A percentile compares a stretch with the other conserved stretches of the same genome.
phyloP scores from a whole-genome alignment of 371 early-diverging fungal genomes.

The Mucor lusitanicus region DNA sequence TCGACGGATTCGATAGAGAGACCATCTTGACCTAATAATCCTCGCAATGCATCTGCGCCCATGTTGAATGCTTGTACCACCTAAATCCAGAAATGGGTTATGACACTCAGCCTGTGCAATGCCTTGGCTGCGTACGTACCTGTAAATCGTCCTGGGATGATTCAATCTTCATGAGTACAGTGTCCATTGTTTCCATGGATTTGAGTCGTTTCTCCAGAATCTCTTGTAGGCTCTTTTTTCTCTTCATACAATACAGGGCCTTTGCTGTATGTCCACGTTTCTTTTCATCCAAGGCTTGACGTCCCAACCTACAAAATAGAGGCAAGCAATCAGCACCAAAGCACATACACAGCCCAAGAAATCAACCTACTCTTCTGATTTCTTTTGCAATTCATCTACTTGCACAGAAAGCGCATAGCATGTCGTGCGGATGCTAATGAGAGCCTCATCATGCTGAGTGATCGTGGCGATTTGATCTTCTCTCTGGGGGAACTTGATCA shows the following conservation, averaged over 20 bases:
- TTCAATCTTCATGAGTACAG: conserved; percentile 54
- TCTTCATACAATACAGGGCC: conserved; percentile 51
- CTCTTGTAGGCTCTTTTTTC: conserved; percentile 41
- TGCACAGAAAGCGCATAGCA: conserved; percentile 47
- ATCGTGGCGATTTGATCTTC: conserved; percentile 26
- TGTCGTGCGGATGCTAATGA: conserved; percentile 50
- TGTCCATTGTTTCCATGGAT: conserved; percentile 60
- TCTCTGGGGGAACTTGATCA: conserved; percentile 40
- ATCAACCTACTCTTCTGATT: conserved; percentile 37
- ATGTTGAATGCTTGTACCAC: conserved; percentile 56
- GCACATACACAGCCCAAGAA: background rate
- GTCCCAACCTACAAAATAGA: conserved; percentile 11
- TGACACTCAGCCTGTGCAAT: background rate
- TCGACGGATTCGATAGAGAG: conserved; percentile 48
- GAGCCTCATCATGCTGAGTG: conserved; percentile 48
- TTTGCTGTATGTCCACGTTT: conserved; percentile 33
- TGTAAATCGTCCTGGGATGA: conserved; percentile 57
- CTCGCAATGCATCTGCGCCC: conserved; percentile 51
- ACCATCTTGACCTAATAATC: conserved; percentile 33
- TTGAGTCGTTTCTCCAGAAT: conserved; percentile 47
- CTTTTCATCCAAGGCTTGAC: conserved; percentile 28
- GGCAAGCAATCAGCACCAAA: background rate
- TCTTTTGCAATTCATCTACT: conserved; percentile 48
- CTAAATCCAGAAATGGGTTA: conserved; percentile 21
- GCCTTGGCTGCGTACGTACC: conserved; percentile 20